Percentiles rank a stretch among this genome's conserved stretches.
Conservation (phyloP, 1,139 yeast genomes). For the Debaryomycetaceae sp. region DNA sequence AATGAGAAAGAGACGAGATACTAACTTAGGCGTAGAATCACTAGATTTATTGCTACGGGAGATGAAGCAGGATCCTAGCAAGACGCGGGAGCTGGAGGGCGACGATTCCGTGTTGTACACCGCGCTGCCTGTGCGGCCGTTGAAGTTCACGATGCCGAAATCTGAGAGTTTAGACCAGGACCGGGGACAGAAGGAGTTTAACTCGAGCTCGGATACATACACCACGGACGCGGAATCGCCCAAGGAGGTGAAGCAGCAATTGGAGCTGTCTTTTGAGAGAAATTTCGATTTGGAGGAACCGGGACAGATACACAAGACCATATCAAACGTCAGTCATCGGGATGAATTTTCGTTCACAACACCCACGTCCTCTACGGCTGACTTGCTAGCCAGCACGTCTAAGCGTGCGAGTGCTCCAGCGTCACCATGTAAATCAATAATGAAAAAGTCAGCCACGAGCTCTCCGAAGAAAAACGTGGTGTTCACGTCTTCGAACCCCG, state of each 20-base stretch:
- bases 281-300: constrained; percentile 25
- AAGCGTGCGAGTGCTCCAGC: constrained; percentile 1
- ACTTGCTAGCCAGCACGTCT: background rate
- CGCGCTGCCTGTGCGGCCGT: constrained; percentile 37
- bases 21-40: constrained; percentile 17
- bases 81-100: constrained; percentile 4
- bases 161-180: background rate
- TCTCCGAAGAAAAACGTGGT: constrained; percentile 43
- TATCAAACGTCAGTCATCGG: constrained; percentile 12
- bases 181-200: constrained; percentile 21
- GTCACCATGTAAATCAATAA: constrained; percentile 41
- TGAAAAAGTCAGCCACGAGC: constrained; percentile 28
- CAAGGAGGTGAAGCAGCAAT: constrained; percentile 6
- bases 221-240: constrained; percentile 28
- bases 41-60: constrained; percentile 26
- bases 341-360: constrained; percentile 32
- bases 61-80: constrained; percentile 16
- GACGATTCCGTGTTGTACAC: constrained; percentile 11
- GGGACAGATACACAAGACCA: constrained; percentile 14
- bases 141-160: constrained; percentile 20
- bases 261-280: constrained; percentile 19
- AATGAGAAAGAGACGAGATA: constrained; percentile 1
- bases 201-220: constrained; percentile 43
- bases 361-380: constrained; percentile 14
- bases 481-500: constrained; percentile 30